Evolutionary conservation across 2,329 filamentous ascomycete genomes (phyloP).

Genomic region (Parastagonospora avenae): DNA sequence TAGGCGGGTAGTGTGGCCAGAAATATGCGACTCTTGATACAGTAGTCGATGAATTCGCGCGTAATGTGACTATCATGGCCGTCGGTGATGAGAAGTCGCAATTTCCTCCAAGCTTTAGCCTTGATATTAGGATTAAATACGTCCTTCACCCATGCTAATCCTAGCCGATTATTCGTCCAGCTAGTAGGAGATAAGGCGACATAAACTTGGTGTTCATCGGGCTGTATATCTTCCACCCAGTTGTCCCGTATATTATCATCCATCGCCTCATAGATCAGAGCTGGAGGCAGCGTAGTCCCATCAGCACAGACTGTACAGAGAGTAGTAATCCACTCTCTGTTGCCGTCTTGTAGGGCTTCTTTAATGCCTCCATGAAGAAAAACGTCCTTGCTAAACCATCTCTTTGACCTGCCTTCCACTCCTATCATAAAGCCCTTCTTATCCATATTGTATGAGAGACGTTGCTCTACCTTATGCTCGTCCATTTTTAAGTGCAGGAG

Average conservation of each 20-base stretch:
- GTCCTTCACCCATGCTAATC: slow-evolving; percentile 1
- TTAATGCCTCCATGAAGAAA: background rate
- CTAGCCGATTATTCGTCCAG: slow-evolving; percentile 3
- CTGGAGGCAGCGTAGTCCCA: slow-evolving; percentile 1
- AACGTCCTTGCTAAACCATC: background rate
- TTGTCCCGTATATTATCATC: background rate
- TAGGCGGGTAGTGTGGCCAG: slow-evolving; percentile 2
- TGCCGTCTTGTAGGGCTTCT: slow-evolving; percentile 1
- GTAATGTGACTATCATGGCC: slow-evolving; percentile 1
- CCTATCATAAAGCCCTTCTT: background rate
- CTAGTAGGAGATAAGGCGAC: background rate
- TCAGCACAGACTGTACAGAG: slow-evolving; percentile 1
- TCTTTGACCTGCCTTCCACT: background rate
- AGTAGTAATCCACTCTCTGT: slow-evolving; percentile 2
- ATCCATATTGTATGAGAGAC: background rate
- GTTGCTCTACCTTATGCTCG: background rate
- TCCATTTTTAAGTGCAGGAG: background rate
- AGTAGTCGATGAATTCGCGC: slow-evolving; percentile 4
- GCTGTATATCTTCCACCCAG: background rate
- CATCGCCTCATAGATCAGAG: background rate
- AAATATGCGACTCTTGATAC: background rate
- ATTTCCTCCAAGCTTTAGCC: background rate
- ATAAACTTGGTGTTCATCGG: background rate
- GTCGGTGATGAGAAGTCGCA: background rate
- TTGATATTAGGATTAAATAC: slow-evolving; percentile 1